These are phyloP conservation scores for Arthroderma sp. DNA, from an alignment of 2,329 filamentous ascomycete genomes.

Conservation along the genomic window DNA sequence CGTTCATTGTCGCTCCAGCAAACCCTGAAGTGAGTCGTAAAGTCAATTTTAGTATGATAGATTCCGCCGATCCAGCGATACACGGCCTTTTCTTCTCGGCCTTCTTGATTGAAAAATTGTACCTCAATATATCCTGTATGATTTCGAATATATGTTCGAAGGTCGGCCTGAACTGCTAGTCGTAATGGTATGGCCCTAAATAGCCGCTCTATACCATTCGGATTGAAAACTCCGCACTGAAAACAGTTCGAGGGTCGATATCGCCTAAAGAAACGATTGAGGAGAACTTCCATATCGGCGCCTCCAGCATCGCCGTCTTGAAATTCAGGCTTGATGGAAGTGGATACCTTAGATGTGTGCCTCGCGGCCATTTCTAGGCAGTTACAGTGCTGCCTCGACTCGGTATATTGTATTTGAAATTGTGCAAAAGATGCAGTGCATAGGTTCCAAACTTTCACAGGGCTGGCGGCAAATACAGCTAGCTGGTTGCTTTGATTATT, in stretches of 20 bases:
- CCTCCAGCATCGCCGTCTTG: slow-evolving; percentile 9
- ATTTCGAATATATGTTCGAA: slow-evolving; percentile 6
- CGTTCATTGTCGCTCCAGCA: slow-evolving; percentile 21
- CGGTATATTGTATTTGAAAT: slow-evolving; percentile 4
- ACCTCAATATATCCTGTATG: slow-evolving; percentile 19
- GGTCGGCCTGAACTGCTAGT: slow-evolving; percentile 16
- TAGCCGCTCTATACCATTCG: slow-evolving; percentile 4
- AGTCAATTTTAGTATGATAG: slow-evolving; percentile 12
- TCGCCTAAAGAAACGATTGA: slow-evolving; percentile 12
- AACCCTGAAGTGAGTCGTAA: slow-evolving; percentile 12
- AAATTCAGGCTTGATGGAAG: slow-evolving; percentile 10
- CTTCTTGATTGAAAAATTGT: slow-evolving; percentile 13
- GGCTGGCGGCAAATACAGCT: not conserved
- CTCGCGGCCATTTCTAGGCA: not conserved
- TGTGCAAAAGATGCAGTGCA: slow-evolving; percentile 5
- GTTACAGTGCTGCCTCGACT: not conserved
- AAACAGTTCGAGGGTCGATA: not conserved
- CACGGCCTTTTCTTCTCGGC: slow-evolving; percentile 10
- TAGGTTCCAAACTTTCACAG: slow-evolving; percentile 4
- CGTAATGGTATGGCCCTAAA: slow-evolving; percentile 19
- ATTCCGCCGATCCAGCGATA: slow-evolving; percentile 30
- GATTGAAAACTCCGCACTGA: not conserved
- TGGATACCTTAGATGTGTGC: not conserved
- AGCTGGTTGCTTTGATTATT: not conserved
- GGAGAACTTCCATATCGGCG: slow-evolving; percentile 12